A percentile compares a stretch with the other conserved stretches of the same genome.
These are phyloP conservation scores for baker's yeast (Saccharomyces cerevisiae) DNA, from an alignment of 805 yeast species.

Conservation along the genomic window DNA sequence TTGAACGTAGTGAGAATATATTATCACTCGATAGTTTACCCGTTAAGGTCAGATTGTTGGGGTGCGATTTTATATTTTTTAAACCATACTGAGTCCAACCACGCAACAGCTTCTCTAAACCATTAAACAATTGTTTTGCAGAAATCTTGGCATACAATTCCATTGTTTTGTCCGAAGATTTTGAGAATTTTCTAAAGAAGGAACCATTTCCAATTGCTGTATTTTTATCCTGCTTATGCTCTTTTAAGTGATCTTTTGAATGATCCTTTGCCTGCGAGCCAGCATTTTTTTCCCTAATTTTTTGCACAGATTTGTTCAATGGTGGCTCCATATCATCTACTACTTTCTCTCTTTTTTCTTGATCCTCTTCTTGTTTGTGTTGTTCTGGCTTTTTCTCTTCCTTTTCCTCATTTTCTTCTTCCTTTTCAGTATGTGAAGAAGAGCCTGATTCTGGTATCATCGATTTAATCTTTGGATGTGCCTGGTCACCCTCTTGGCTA, in stretches of 20 bases:
- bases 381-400: slow-evolving; percentile 1
- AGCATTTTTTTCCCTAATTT: slow-evolving; percentile 3
- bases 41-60: slow-evolving; percentile 38
- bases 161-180: slow-evolving; percentile 9
- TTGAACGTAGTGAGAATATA: slow-evolving; percentile 53
- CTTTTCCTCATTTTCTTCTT: slow-evolving; percentile 5
- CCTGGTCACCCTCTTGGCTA: not conserved
- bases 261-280: not conserved
- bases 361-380: not conserved
- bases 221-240: slow-evolving; percentile 5
- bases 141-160: slow-evolving; percentile 27
- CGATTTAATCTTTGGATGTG: slow-evolving; percentile 8
- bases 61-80: slow-evolving; percentile 43
- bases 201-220: slow-evolving; percentile 16
- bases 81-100: slow-evolving; percentile 71
- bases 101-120: slow-evolving; percentile 50
- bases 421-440: not conserved
- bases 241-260: not conserved
- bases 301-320: slow-evolving; percentile 10
- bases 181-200: slow-evolving; percentile 32
- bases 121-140: slow-evolving; percentile 52
- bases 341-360: slow-evolving; percentile 1
- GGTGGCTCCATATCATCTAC: slow-evolving; percentile 4
- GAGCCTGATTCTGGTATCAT: slow-evolving; percentile 18
- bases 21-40: slow-evolving; percentile 58